Evolutionary conservation across 2,329 filamentous ascomycete species (phyloP).

Genomic region (Samsoniella hepiali): DNA sequence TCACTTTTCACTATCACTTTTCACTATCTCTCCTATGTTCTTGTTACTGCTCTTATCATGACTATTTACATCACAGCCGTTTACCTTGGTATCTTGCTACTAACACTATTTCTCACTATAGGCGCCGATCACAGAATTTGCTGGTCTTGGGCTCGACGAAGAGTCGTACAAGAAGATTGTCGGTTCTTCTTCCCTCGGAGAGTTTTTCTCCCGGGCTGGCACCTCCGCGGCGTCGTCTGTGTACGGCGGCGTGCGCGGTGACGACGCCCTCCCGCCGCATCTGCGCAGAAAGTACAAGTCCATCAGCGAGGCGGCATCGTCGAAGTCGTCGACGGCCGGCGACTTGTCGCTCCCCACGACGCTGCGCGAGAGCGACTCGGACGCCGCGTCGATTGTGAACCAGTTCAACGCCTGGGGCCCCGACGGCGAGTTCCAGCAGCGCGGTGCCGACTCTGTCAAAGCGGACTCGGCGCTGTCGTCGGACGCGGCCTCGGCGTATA

Average conservation of each 20-base stretch:
- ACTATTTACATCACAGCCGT: neutral
- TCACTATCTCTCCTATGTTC: too few species aligned
- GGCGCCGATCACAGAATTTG: conserved; percentile 28
- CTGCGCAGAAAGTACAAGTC: neutral
- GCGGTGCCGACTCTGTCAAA: neutral
- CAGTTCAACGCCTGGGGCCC: conserved; percentile 15
- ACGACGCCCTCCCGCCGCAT: neutral
- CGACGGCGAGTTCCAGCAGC: neutral
- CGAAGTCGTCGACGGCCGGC: neutral
- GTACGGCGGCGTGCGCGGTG: too few species aligned
- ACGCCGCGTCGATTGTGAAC: neutral
- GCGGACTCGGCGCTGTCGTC: neutral
- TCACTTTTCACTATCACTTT: neutral
- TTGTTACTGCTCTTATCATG: too few species aligned
- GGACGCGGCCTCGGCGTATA: neutral
- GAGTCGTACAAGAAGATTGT: neutral
- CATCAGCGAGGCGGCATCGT: neutral
- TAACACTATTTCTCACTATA: conserved; percentile 21
- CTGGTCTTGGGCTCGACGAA: conserved; percentile 25
- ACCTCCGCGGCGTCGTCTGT: conserved; percentile 3
- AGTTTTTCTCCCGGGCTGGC: neutral
- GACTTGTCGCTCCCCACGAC: conserved; percentile 10
- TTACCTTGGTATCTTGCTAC: neutral
- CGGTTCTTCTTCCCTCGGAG: neutral
- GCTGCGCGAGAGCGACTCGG: conserved; percentile 5